Evolutionary conservation across 768 basidiomycete genomes (phyloP), one percentile per base, ranked within the genome.

Genomic region (Chlorophyllum brunneum): DNA sequence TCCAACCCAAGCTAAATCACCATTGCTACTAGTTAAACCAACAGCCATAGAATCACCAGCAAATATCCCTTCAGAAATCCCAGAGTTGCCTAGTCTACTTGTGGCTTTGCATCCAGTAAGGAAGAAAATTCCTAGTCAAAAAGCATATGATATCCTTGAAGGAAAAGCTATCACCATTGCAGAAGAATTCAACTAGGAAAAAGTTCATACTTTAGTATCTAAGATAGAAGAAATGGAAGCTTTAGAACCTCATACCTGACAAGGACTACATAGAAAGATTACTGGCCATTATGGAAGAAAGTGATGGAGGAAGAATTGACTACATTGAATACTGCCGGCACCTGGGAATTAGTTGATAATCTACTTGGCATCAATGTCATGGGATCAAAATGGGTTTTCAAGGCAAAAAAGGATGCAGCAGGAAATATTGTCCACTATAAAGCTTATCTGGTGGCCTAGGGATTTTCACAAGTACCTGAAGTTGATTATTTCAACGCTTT

Each of bases 371-470:
- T 54, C 0, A 67, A 67, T 5, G 54, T 66, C 0, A 53, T 72
- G 0, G 59, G 58, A 0, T 69, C 59, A 48, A 69, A 68, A 51
- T 68, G 65, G 67, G 64, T 70, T 11, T 75, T 68, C 55, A 55
- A 58, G 20, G 52, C 58, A 1, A 77, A 77, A 58, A 59, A 63
- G 33, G 65, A 74, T 46, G 58, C 58, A 0, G 44, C 59, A 4
- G 72, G 71, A 16, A 59, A 61, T 30, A 33, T 59, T 3, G 48
- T 57, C 7, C 31, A 48, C n/a, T 58, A 62, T 40, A 39, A 33
- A n/a, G n/a, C n/a, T n/a, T n/a, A n/a, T n/a, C n/a, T n/a, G n/a
- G n/a, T n/a, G n/a, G n/a, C n/a, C n/a, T n/a, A n/a, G n/a, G n/a
- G n/a, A n/a, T n/a, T n/a, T n/a, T n/a, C n/a, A n/a, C n/a, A n/a